Base-by-base conservation (phyloP, 495 filamentous ascomycete species). In the Astrothelium macrocarpum region DNA sequence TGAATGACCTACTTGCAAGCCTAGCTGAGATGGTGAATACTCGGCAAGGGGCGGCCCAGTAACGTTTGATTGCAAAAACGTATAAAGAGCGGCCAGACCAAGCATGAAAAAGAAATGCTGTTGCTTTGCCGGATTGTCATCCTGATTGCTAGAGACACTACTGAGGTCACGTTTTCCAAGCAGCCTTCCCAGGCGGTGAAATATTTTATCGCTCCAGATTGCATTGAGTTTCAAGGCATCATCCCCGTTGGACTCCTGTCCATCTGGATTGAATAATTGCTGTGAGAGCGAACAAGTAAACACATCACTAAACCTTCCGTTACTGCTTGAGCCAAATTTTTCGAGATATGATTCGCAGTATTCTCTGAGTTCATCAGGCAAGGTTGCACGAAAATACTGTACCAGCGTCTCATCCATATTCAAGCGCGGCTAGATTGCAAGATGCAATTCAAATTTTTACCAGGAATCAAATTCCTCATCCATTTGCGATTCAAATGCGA, bases 61-160 rank as follows among this genome's bases (percentile, higher is more conserved):
- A 60, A 97, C 88, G 73, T 90, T 97, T 0, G 86, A 85, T 67
- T 97, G 94, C 25, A 97, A 73, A 73, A 97, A 97, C n/a, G 84
- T 82, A 69, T 89, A 81, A 25, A 97, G 78, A 0, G 90, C 86
- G 1, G 87, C 86, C 18, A 87, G 76, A 23, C 84, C 91, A 53
- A 94, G 75, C 26, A 81, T 73, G 53, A 87, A 73, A 32, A 85
- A 70, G 20, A 75, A 58, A 61, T 71, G 64, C 59, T 74, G 72
- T 7, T 66, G 69, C 62, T 74, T 73, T 1, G 73, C 67, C 2
- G 70, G 59, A 29, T 65, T 60, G 59, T 68, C 65, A n/a, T 58
- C 25, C 2, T 28, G 28, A 16, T 62, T 2, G 5, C 49, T 36
- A 10, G 36, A 29, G 39, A 59, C 43, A 14, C 34, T 1, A 16